Evolutionary conservation across 306 rosid genomes (phyloP).

Genomic region (Rosa rugosa): DNA sequence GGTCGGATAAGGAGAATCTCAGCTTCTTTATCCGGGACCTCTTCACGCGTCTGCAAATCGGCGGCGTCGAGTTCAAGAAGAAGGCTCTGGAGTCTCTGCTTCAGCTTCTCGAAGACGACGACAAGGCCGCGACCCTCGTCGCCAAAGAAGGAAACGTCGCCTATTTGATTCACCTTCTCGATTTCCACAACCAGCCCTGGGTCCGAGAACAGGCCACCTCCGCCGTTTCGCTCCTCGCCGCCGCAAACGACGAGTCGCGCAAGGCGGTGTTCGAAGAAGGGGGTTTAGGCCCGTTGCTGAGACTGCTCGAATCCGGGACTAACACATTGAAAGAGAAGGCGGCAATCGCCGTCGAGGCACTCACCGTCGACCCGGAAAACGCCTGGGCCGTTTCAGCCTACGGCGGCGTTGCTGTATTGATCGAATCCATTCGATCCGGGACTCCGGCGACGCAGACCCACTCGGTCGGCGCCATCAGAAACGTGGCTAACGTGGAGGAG

Average conservation of each 20-base stretch:
- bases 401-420: conserved; percentile 43
- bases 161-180: conserved; percentile 46
- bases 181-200: conserved; percentile 37
- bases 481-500: conserved; percentile 45
- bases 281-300: conserved; percentile 45
- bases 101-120: conserved; percentile 42
- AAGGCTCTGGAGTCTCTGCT: conserved; percentile 56
- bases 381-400: conserved; percentile 63
- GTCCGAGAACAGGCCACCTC: conserved; percentile 42
- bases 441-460: conserved; percentile 37
- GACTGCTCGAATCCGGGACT: conserved; percentile 45
- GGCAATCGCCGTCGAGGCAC: conserved; percentile 46
- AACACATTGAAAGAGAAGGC: conserved; percentile 43
- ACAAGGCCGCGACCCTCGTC: conserved; percentile 33
- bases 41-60: conserved; percentile 53
- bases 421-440: conserved; percentile 57
- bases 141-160: conserved; percentile 44
- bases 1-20: conserved; percentile 37
- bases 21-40: conserved; percentile 51
- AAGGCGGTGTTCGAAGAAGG: conserved; percentile 53
- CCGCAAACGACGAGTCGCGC: conserved; percentile 42
- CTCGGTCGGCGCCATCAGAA: conserved; percentile 46
- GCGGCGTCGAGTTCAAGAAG: conserved; percentile 55
- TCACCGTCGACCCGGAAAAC: conserved; percentile 47
- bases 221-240: conserved; percentile 42